Evolutionary conservation across 352 stramenopile species (phyloP).

Genomic region (Pythium volutum): DNA sequence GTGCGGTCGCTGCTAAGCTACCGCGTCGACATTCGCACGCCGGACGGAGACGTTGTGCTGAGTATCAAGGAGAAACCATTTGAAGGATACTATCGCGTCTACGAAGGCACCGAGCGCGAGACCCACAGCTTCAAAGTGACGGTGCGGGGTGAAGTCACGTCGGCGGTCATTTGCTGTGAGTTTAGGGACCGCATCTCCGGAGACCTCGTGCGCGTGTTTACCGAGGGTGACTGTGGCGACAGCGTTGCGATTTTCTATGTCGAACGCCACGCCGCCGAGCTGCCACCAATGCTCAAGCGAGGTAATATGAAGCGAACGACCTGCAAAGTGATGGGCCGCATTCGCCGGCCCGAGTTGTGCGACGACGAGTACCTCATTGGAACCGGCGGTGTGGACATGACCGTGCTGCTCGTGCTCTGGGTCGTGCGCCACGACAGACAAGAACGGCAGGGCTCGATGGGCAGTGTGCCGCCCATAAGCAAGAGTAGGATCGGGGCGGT

Average conservation of each 20-base stretch:
- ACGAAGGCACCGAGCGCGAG: slow-evolving; percentile 2
- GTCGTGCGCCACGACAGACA: slow-evolving; percentile 5
- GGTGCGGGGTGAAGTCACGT: neutral
- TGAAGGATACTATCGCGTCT: slow-evolving; percentile 2
- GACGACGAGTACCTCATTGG: slow-evolving; percentile 9
- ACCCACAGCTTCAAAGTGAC: neutral
- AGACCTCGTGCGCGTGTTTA: neutral
- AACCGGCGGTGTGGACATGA: slow-evolving; percentile 14
- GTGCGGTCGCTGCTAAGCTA: neutral
- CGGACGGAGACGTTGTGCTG: neutral
- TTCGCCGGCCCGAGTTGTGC: neutral
- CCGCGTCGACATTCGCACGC: neutral
- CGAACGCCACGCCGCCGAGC: neutral
- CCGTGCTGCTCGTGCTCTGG: slow-evolving; percentile 14
- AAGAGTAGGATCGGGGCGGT: too few relatives aligned
- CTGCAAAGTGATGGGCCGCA: slow-evolving; percentile 13
- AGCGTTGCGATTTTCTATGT: slow-evolving; percentile 11
- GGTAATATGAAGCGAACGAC: neutral
- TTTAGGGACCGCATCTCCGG: slow-evolving; percentile 9
- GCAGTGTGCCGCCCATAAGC: neutral
- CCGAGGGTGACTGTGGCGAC: neutral
- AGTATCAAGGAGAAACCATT: neutral
- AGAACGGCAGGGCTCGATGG: neutral
- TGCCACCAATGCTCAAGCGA: slow-evolving; percentile 1
- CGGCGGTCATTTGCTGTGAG: neutral